phyloP scores from a whole-genome alignment of 805 yeast species.

The Priceomyces medius region DNA sequence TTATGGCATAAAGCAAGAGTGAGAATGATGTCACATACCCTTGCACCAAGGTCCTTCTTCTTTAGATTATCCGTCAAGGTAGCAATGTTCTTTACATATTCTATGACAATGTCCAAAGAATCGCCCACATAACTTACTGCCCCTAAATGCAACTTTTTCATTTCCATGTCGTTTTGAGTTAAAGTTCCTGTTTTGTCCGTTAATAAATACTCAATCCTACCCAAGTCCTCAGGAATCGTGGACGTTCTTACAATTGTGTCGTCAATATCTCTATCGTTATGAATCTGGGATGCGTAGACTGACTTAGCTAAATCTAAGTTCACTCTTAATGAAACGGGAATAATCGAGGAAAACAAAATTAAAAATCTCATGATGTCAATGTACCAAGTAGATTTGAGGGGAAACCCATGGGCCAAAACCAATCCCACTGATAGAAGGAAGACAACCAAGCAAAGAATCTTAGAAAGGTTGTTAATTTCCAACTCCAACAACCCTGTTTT shows the following conservation, averaged over 20 bases:
- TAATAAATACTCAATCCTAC: constrained; percentile 87
- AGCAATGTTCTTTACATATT: constrained; percentile 48
- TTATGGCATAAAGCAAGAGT: constrained; percentile 95
- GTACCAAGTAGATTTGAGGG: constrained; percentile 67
- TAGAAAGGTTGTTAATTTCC: constrained; percentile 86
- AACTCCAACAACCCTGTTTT: constrained; percentile 87
- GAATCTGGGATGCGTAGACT: constrained; percentile 93
- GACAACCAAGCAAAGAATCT: constrained; percentile 84
- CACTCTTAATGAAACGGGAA: constrained; percentile 93
- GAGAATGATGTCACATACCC: constrained; percentile 76
- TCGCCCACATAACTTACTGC: constrained; percentile 90
- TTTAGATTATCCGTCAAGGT: constrained; percentile 27
- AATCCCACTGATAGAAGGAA: constrained; percentile 71
- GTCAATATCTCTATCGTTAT: constrained; percentile 77
- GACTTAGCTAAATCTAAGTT: constrained; percentile 94
- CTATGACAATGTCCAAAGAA: constrained; percentile 83
- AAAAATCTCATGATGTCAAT: constrained; percentile 86
- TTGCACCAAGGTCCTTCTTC: constrained; percentile 66
- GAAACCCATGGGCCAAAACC: constrained; percentile 79
- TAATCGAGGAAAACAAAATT: constrained; percentile 89
- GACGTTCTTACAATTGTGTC: constrained; percentile 94
- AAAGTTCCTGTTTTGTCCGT: constrained; percentile 97
- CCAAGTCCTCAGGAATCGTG: constrained; percentile 96
- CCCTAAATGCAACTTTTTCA: constrained; percentile 90
- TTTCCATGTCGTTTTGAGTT: constrained; percentile 97